Evolutionary conservation across 495 filamentous ascomycete species (phyloP), one percentile per base, ranked within the genome.

Genomic region (Neurospora sp.): DNA sequence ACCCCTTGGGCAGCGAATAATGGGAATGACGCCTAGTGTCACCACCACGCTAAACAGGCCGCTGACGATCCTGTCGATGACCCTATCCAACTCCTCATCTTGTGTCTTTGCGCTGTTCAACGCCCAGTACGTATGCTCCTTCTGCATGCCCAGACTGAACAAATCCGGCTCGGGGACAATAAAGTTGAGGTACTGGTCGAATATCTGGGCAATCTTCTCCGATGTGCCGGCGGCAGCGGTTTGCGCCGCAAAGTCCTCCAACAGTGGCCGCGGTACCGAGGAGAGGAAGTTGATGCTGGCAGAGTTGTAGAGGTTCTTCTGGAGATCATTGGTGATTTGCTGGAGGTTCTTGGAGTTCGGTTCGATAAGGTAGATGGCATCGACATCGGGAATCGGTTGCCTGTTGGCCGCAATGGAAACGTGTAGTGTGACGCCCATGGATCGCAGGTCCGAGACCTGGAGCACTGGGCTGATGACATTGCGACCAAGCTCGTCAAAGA

Each of bases 211-310:
- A 71, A 99, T 92, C 75, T 91, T 90, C 76, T 98, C 95, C 3
- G 94, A 89, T 4, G 94, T 96, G 14, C 90, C 92, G 23, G 92
- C 90, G 27, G 91, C 82, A 2, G 93, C 96, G 42, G 96, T 95
- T 79, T 96, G 90, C 20, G 91, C 87, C 9, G 95, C 96, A 80
- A 98, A 98, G 75, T 98, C 95, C 85, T 99, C 96, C 71, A 99
- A 90, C 35, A 99, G 86, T 16, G 94, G 92, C 70, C 96, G 88
- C 2, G 96, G 93, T 75, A 99, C 92, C 40, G 96, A 98, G 69
- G 93, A 95, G 38, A 99, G 88, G 81, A 98, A 98, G 84, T 99
- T 99, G 81, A 99, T 90, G 78, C 98, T 96, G 77, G 96, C 95
- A 3, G 94, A 93, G 72, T 94, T 92, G 83, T 99, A 99, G 38